phyloP scores from a whole-genome alignment of 768 basidiomycete genomes.

The Russula brevipes region DNA sequence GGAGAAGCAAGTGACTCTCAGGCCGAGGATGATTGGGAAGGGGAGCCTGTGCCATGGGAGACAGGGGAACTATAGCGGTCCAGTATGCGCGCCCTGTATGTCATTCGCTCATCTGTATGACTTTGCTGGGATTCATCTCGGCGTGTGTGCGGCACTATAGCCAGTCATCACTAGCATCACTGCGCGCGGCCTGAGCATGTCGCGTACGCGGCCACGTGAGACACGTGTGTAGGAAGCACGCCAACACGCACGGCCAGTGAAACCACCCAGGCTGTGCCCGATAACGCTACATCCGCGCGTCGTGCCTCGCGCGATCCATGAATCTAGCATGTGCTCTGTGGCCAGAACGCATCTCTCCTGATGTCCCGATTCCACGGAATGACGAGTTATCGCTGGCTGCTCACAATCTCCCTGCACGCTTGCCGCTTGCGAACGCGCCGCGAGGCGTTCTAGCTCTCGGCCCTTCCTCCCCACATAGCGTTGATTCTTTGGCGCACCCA shows the following conservation, averaged over 20 bases:
- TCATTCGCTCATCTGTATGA: conserved; percentile 28
- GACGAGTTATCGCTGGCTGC: neutral
- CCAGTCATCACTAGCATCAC: neutral
- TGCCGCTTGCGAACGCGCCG: neutral
- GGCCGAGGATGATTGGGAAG: conserved; percentile 55
- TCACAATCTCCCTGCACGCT: neutral
- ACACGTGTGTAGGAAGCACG: conserved; percentile 22
- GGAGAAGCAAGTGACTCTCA: conserved; percentile 33
- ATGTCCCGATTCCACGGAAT: neutral
- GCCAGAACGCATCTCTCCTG: neutral
- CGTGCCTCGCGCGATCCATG: conserved; percentile 17
- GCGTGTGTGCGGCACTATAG: conserved; percentile 13
- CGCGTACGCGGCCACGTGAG: conserved; percentile 24
- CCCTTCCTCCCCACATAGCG: neutral
- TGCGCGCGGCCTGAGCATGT: conserved; percentile 15
- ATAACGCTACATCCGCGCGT: conserved; percentile 7
- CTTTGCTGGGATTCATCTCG: conserved; percentile 13
- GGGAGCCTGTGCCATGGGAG: conserved; percentile 80
- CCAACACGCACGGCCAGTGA: neutral
- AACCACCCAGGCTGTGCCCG: conserved; percentile 10
- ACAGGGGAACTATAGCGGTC: conserved; percentile 59
- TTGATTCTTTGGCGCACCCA: neutral
- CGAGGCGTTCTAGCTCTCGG: conserved; percentile 1
- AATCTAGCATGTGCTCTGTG: conserved; percentile 10
- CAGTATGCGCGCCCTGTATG: conserved; percentile 26